Base-by-base conservation (phyloP, 257 asterid species). In the Primulina tabacum region DNA sequence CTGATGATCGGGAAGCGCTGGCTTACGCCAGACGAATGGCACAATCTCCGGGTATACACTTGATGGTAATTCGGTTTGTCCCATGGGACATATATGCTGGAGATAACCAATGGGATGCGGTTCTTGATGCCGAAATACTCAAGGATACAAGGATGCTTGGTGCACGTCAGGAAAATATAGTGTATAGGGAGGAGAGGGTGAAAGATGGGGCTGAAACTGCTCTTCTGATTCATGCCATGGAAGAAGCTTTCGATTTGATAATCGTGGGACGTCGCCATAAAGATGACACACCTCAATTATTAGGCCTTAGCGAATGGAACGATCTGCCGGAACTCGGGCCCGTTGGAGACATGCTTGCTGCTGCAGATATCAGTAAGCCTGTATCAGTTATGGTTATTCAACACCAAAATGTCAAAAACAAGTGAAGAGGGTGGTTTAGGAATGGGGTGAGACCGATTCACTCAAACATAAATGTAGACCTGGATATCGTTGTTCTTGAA, bases 181-280 rank as follows among this genome's bases (percentile, higher is more conserved):
- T 82, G 24, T 92, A 90, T 55, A 79, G 70, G 17, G 98, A 92
- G 73, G 98, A 88, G 77, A 72, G 87, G 75, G 97, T 92, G 70
- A 90, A 74, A 68, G 98, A 92, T 11, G 96, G 98, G 28, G 95
- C 97, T 1, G 98, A 90, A 67, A 92, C 97, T 0, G 98, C 97
- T 2, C 58, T 85, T 64, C 72, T 87, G 0, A 72, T 92, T 8
- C 95, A 84, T 28, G 76, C 85, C 0, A 79, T 92, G 96, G 93
- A 82, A 59, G 97, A 92, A 56, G 81, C 74, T 0, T 92, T 90
- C 26, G 98, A 92, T 64, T 79, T 92, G 7, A 87, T 92, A 8
- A 84, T 92, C 71, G 92, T 88, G 38, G 98, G 98, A 10, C 72
- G 97, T 20, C 78, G 97, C 33, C 97, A 92, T 66, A 81, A 80